Evolutionary conservation across 2,329 filamentous ascomycete species (phyloP).

Genomic region (Beauveria pseudobassiana): DNA sequence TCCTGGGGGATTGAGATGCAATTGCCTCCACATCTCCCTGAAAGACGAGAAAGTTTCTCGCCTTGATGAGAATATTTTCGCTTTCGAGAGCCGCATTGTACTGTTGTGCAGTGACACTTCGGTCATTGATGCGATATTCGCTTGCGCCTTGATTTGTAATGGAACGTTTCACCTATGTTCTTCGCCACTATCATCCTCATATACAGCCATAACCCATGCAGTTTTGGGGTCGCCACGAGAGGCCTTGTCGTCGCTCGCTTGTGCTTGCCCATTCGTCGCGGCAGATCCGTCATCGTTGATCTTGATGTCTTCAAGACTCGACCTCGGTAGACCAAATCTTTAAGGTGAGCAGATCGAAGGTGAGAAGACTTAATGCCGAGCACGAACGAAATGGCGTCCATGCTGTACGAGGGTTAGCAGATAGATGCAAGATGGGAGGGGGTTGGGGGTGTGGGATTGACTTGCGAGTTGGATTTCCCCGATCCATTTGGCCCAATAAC

Average conservation of each 20-base stretch:
- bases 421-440: neutral
- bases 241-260: slow-evolving; percentile 53
- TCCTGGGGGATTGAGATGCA: slow-evolving; percentile 89
- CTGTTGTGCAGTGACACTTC: slow-evolving; percentile 76
- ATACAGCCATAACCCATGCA: slow-evolving; percentile 98
- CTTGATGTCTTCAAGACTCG: slow-evolving; percentile 83
- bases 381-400: slow-evolving; percentile 99
- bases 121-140: slow-evolving; percentile 96
- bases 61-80: slow-evolving; percentile 97
- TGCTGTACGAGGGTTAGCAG: slow-evolving; percentile 43
- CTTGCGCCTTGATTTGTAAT: slow-evolving; percentile 85
- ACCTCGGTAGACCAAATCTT: slow-evolving; percentile 92
- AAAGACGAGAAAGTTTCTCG: slow-evolving; percentile 95
- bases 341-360: slow-evolving; percentile 84
- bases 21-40: slow-evolving; percentile 97
- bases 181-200: slow-evolving; percentile 92
- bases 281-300: slow-evolving; percentile 88
- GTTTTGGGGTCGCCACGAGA: slow-evolving; percentile 81
- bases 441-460: slow-evolving; percentile 13
- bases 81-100: slow-evolving; percentile 90
- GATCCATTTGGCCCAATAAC: slow-evolving; percentile 99
- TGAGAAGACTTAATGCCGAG: slow-evolving; percentile 98
- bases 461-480: slow-evolving; percentile 94
- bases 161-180: slow-evolving; percentile 89
- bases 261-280: slow-evolving; percentile 52